A percentile compares a stretch with the other conserved stretches of the same genome.
These are phyloP conservation scores for Ceraceosorus bombacis DNA, from an alignment of 1,284 basidiomycete species.

Conservation along the genomic window DNA sequence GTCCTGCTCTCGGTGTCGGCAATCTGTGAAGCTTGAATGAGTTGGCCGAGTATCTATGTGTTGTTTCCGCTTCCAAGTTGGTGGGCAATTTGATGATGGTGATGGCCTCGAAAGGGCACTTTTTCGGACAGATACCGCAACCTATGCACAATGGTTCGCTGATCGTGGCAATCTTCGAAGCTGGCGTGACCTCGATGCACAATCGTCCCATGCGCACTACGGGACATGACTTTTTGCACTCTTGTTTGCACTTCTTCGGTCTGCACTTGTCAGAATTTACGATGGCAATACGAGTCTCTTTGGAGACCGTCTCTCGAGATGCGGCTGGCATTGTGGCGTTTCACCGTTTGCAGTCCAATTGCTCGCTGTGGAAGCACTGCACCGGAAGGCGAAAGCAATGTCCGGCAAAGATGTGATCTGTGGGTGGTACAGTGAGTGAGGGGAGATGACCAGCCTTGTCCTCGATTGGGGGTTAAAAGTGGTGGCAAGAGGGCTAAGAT, in stretches of 20 bases:
- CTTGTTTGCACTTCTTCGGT: slow-evolving; percentile 47
- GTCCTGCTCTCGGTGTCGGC: slow-evolving; percentile 43
- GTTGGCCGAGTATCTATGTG: slow-evolving; percentile 48
- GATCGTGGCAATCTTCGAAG: slow-evolving; percentile 46
- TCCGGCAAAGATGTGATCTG: too few relatives aligned
- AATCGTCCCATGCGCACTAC: slow-evolving; percentile 42
- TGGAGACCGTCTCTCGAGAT: not conserved
- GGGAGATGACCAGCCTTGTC: too few relatives aligned
- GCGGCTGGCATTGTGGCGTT: too few relatives aligned
- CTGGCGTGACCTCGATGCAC: slow-evolving; percentile 15
- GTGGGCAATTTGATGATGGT: slow-evolving; percentile 49
- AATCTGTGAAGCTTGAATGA: slow-evolving; percentile 47
- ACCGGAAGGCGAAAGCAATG: too few relatives aligned
- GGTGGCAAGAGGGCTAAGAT: too few relatives aligned
- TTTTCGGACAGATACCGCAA: slow-evolving; percentile 48
- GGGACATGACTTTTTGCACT: slow-evolving; percentile 48
- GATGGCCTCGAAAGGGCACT: slow-evolving; percentile 48
- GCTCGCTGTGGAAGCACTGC: too few relatives aligned
- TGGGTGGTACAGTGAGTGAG: too few relatives aligned
- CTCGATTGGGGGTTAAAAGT: too few relatives aligned
- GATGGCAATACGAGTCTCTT: not conserved
- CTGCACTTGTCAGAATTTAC: slow-evolving; percentile 48
- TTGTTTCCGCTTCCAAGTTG: slow-evolving; percentile 47
- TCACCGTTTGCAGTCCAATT: too few relatives aligned
- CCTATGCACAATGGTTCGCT: slow-evolving; percentile 47